A percentile compares a stretch with the other conserved stretches of the same genome.
Evolutionary conservation across 2,329 filamentous ascomycete species (phyloP).

Genomic region (Dactylellina cionopaga): DNA sequence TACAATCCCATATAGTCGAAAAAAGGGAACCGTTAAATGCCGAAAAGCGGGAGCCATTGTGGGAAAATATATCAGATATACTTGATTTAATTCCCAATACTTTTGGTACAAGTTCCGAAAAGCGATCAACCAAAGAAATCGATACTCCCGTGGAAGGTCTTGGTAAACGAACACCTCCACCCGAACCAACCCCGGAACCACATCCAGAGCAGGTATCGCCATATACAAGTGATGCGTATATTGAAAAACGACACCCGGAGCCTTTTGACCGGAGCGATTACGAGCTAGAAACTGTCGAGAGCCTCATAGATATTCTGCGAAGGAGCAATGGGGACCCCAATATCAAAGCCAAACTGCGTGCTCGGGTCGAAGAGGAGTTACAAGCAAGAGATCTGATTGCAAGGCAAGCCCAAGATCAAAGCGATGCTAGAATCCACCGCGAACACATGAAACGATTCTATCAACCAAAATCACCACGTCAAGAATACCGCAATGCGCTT

Average conservation of each 20-base stretch:
- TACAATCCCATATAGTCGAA: not conserved
- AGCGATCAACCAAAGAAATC: too few relatives aligned
- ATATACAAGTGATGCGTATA: too few relatives aligned
- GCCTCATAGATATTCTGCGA: not conserved
- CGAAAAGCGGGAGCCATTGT: not conserved
- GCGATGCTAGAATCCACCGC: constrained; percentile 14
- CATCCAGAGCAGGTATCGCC: too few relatives aligned
- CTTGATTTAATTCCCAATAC: too few relatives aligned
- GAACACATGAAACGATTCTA: constrained; percentile 33
- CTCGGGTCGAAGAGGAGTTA: constrained; percentile 5
- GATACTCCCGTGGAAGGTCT: too few relatives aligned
- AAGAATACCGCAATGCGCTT: constrained; percentile 25
- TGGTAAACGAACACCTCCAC: too few relatives aligned
- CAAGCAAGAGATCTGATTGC: not conserved
- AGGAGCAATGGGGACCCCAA: constrained; percentile 5
- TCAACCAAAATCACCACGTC: constrained; percentile 12
- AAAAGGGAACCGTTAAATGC: not conserved
- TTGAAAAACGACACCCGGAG: not conserved
- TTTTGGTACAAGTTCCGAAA: too few relatives aligned
- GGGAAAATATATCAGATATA: not conserved
- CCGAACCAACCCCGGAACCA: too few relatives aligned
- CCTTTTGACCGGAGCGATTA: too few relatives aligned
- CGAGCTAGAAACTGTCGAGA: not conserved
- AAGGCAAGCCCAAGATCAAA: not conserved
- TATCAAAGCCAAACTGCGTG: constrained; percentile 13